phyloP scores from a whole-genome alignment of 129 eudicot species.

The Artemisia annua region DNA sequence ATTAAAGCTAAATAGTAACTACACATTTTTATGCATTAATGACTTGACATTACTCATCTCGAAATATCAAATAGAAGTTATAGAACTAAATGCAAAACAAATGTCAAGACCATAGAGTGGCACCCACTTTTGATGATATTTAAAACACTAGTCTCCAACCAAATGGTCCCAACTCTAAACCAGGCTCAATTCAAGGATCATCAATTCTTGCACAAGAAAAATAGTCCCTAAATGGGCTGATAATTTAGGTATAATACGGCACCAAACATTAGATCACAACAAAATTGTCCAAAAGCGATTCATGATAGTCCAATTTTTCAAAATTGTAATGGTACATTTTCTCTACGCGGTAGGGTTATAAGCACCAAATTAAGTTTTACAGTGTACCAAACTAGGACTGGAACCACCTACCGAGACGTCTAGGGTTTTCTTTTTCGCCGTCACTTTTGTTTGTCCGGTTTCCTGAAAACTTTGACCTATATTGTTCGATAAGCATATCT shows the following conservation, averaged over 20 bases:
- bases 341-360: background rate
- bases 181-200: slow-evolving; percentile 18
- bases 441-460: slow-evolving; percentile 44
- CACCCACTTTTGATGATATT: slow-evolving; percentile 16
- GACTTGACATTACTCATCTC: slow-evolving; percentile 9
- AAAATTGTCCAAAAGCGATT: slow-evolving; percentile 7
- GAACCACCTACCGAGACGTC: slow-evolving; percentile 84
- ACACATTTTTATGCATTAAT: background rate
- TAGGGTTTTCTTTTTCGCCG: slow-evolving; percentile 60
- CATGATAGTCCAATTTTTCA: background rate
- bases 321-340: background rate
- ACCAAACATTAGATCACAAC: slow-evolving; percentile 1
- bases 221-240: slow-evolving; percentile 7
- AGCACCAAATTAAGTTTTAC: slow-evolving; percentile 13
- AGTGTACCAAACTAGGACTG: slow-evolving; percentile 44
- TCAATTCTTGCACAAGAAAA: slow-evolving; percentile 22
- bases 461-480: slow-evolving; percentile 63
- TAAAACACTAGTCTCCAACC: background rate
- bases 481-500: slow-evolving; percentile 77
- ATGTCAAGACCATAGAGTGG: slow-evolving; percentile 8
- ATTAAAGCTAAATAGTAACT: background rate
- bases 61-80: background rate
- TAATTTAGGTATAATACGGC: background rate
- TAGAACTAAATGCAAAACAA: background rate
- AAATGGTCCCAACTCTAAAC: slow-evolving; percentile 31